phyloP scores from a whole-genome alignment of 2,329 filamentous ascomycete species.

The Macrophomina phaseolina region DNA sequence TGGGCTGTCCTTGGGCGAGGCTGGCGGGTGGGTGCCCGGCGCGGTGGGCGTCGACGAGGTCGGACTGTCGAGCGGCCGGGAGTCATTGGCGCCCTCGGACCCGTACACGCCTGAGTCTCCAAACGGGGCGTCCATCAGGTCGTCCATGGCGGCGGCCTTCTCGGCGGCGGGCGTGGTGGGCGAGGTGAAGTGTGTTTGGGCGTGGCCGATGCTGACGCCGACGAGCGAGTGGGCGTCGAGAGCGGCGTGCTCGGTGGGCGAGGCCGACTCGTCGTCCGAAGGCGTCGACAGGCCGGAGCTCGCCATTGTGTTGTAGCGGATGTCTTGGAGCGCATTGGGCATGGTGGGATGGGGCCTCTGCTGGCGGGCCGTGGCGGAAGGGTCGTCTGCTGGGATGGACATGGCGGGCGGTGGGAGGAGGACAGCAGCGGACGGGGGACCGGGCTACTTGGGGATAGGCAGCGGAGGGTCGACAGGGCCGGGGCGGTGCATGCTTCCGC shows the following conservation, averaged over 20 bases:
- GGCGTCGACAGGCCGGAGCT: slow-evolving; percentile 48
- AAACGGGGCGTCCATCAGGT: slow-evolving; percentile 55
- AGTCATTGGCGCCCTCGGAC: slow-evolving; percentile 34
- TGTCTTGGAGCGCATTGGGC: slow-evolving; percentile 47
- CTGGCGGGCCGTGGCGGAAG: background rate
- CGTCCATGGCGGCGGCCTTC: slow-evolving; percentile 62
- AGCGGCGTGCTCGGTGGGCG: slow-evolving; percentile 38
- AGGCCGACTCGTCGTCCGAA: slow-evolving; percentile 49
- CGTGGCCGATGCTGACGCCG: slow-evolving; percentile 64
- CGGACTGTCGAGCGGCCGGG: slow-evolving; percentile 9
- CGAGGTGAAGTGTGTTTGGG: slow-evolving; percentile 62
- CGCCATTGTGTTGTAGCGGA: slow-evolving; percentile 48
- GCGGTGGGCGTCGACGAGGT: background rate
- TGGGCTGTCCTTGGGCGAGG: slow-evolving; percentile 29
- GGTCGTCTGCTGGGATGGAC: background rate
- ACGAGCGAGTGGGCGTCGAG: slow-evolving; percentile 55
- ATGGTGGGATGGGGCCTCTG: background rate
- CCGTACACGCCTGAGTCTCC: slow-evolving; percentile 43
- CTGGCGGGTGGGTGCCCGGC: slow-evolving; percentile 12
- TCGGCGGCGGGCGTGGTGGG: slow-evolving; percentile 64
- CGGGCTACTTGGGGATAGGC: slow-evolving; percentile 5
- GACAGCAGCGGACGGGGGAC: background rate
- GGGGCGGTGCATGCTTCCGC: slow-evolving; percentile 20
- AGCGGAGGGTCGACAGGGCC: background rate
- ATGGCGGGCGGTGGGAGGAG: background rate